Percentiles rank a stretch among this genome's conserved stretches.
Conservation (phyloP, 2,329 filamentous ascomycete genomes). For the Ophiocordyceps sinensis region DNA sequence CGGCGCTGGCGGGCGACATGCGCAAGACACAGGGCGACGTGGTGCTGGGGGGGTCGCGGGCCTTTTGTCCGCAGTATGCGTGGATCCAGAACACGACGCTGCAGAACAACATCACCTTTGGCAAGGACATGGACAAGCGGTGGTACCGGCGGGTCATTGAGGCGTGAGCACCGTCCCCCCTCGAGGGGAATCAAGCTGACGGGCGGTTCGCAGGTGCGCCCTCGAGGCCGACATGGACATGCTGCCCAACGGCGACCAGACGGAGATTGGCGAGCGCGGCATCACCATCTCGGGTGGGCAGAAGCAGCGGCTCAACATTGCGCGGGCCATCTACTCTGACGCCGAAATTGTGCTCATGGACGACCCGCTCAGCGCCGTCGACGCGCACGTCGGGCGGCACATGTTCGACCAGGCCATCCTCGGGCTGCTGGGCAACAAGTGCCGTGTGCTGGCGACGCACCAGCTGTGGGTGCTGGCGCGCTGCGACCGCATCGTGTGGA, state of each 20-base stretch:
- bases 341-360: constrained; percentile 56
- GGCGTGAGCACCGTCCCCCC: constrained; percentile 35
- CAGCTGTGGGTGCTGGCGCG: constrained; percentile 85
- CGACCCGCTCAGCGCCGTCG: constrained; percentile 53
- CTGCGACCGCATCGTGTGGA: constrained; percentile 86
- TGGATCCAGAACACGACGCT: constrained; percentile 94
- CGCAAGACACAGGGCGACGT: constrained; percentile 63
- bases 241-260: constrained; percentile 76
- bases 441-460: constrained; percentile 82
- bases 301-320: constrained; percentile 91
- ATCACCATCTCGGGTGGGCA: constrained; percentile 94
- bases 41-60: constrained; percentile 61
- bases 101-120: constrained; percentile 81
- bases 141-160: constrained; percentile 82
- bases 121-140: constrained; percentile 55
- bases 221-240: constrained; percentile 78
- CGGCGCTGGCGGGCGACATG: constrained; percentile 89
- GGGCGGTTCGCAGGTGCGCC: constrained; percentile 43
- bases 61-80: constrained; percentile 91
- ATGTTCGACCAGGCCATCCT: constrained; percentile 93
- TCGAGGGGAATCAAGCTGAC: neutral
- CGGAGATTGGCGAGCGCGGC: constrained; percentile 88
- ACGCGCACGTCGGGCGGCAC: constrained; percentile 55
- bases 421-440: constrained; percentile 77
- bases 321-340: constrained; percentile 60